phyloP scores from a whole-genome alignment of 2,329 filamentous ascomycete species.

The Cadophora gregata region DNA sequence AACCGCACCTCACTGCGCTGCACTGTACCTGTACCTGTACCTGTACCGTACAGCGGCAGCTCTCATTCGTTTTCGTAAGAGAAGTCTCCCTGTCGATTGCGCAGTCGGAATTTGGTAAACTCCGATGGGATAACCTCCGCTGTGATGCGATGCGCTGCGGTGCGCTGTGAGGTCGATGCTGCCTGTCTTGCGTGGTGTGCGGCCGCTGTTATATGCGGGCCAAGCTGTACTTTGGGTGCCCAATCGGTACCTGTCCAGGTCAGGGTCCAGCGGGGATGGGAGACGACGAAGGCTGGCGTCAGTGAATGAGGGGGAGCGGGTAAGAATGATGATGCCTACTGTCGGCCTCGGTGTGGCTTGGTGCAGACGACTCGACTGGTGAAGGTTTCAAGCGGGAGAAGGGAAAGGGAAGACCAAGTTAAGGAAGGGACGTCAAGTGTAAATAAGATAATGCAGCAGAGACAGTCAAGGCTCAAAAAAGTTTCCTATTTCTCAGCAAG shows the following conservation, averaged over 20 bases:
- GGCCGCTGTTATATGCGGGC: conserved; percentile 6
- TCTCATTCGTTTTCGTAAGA: conserved; percentile 21
- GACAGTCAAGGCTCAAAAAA: background rate
- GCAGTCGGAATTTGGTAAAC: conserved; percentile 13
- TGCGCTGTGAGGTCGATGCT: background rate
- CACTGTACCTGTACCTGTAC: background rate
- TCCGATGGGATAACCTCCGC: background rate
- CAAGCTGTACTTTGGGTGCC: conserved; percentile 12
- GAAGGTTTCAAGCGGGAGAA: background rate
- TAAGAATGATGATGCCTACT: background rate
- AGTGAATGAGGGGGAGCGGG: background rate
- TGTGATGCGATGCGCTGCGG: background rate
- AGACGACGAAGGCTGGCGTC: too few species aligned
- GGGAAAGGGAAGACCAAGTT: background rate
- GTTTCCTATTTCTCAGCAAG: background rate
- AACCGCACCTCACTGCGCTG: background rate
- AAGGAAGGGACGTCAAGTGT: background rate
- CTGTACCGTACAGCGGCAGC: background rate
- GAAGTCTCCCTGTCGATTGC: background rate
- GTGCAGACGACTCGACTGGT: background rate
- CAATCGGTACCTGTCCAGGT: conserved; percentile 12
- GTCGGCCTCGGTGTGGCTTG: background rate
- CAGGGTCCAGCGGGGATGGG: conserved; percentile 7
- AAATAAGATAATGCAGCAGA: background rate
- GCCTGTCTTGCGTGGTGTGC: background rate